Percentiles rank a stretch among this genome's conserved stretches.
phyloP scores from a whole-genome alignment of 805 yeast genomes.

The Ogataea pignaliae region DNA sequence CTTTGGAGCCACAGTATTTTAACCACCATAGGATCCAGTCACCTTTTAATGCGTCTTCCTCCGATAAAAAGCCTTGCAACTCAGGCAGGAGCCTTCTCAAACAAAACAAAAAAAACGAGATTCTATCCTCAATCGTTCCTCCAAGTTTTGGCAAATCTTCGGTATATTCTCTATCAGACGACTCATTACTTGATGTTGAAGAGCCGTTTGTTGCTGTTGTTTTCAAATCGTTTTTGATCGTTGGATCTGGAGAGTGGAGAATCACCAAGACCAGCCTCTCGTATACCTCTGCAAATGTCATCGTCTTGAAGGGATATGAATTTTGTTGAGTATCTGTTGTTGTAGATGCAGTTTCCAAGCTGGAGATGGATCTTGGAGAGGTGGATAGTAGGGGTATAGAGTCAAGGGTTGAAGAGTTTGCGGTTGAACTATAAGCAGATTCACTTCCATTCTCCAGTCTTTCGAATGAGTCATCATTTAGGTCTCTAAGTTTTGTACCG shows the following conservation, averaged over 20 bases:
- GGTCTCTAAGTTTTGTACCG: slow-evolving; percentile 32
- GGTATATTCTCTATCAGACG: slow-evolving; percentile 20
- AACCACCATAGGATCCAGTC: slow-evolving; percentile 96
- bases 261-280: slow-evolving; percentile 74
- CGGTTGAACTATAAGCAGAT: slow-evolving; percentile 7
- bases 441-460: slow-evolving; percentile 19
- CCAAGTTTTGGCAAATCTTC: slow-evolving; percentile 34
- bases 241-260: slow-evolving; percentile 63
- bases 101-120: slow-evolving; percentile 62
- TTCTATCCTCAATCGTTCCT: slow-evolving; percentile 61
- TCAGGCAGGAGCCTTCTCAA: slow-evolving; percentile 68
- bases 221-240: slow-evolving; percentile 17
- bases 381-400: slow-evolving; percentile 20
- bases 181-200: slow-evolving; percentile 4
- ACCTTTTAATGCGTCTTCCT: slow-evolving; percentile 74
- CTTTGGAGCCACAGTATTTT: slow-evolving; percentile 84
- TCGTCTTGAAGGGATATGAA: slow-evolving; percentile 26
- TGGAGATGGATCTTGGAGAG: slow-evolving; percentile 24
- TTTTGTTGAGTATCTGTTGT: slow-evolving; percentile 4
- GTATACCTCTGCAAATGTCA: slow-evolving; percentile 63
- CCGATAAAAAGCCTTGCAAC: slow-evolving; percentile 66
- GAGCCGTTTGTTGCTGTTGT: background rate
- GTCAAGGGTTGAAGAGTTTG: slow-evolving; percentile 17
- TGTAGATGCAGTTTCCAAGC: slow-evolving; percentile 19
- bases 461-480: slow-evolving; percentile 31